Conservation (phyloP, 169 alveolate species). For the Eimeria falciformis region DNA sequence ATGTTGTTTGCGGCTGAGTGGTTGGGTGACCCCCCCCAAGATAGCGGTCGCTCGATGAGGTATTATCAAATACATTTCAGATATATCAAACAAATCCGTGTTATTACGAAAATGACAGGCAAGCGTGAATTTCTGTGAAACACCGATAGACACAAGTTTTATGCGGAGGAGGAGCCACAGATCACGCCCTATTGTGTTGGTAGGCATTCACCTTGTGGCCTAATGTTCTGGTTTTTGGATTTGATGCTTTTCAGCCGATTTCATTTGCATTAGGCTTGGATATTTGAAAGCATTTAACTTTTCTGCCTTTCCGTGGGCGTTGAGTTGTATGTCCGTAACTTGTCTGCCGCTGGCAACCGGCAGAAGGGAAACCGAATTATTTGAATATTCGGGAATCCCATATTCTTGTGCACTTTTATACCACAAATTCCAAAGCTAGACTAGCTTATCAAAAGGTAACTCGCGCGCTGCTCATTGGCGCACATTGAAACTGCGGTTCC, state of each 20-base stretch:
- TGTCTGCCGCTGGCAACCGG: background rate
- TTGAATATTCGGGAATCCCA: slow-evolving; percentile 41
- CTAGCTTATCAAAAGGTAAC: background rate
- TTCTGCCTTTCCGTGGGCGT: background rate
- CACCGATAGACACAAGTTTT: background rate
- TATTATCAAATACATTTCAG: background rate
- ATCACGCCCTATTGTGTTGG: background rate
- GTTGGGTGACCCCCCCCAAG: background rate
- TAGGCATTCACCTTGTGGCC: background rate
- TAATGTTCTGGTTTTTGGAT: background rate
- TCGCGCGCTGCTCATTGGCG: background rate
- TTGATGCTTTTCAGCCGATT: background rate
- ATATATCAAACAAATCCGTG: background rate
- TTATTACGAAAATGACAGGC: no score
- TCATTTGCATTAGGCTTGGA: background rate
- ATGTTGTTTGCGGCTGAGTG: background rate
- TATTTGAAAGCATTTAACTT: background rate
- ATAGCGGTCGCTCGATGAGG: background rate
- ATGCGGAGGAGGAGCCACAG: background rate
- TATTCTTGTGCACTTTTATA: background rate
- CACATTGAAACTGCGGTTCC: slow-evolving; percentile 4
- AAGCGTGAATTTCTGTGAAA: background rate
- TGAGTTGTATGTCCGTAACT: background rate
- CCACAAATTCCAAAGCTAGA: background rate
- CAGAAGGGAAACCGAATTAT: background rate